Percentiles rank a stretch among this genome's conserved stretches.
These are phyloP conservation scores for Ramalina intermedia DNA, from an alignment of 495 filamentous ascomycete species.

Conservation along the genomic window DNA sequence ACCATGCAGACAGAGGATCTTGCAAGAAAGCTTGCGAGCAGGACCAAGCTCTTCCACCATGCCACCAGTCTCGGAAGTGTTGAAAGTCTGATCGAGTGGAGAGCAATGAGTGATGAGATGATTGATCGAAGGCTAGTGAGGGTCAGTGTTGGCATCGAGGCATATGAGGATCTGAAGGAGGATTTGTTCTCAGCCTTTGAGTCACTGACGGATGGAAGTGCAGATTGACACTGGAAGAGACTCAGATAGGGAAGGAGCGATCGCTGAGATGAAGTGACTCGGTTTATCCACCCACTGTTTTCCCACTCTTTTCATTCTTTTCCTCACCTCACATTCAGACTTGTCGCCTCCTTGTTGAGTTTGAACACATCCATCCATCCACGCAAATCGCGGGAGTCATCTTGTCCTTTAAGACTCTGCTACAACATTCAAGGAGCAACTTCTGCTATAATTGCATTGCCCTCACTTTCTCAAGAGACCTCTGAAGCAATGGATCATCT, in stretches of 20 bases:
- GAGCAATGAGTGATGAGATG: slow-evolving; percentile 60
- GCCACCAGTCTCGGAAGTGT: slow-evolving; percentile 88
- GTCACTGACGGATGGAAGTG: slow-evolving; percentile 13
- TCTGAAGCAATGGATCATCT: too few species aligned
- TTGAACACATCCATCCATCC: background rate
- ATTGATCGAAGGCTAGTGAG: slow-evolving; percentile 64
- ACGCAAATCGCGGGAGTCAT: background rate
- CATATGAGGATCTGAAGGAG: slow-evolving; percentile 65
- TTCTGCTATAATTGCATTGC: too few species aligned
- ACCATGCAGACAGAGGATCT: slow-evolving; percentile 40
- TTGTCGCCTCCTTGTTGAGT: background rate
- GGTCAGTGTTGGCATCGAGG: slow-evolving; percentile 76
- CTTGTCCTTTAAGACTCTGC: too few species aligned
- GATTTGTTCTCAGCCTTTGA: slow-evolving; percentile 62
- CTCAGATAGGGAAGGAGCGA: background rate
- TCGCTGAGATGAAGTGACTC: background rate
- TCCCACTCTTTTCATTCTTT: background rate
- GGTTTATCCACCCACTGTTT: background rate
- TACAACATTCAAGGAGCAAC: too few species aligned
- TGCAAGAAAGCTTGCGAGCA: slow-evolving; percentile 58
- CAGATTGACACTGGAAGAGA: background rate
- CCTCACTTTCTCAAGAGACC: too few species aligned
- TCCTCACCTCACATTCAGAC: background rate
- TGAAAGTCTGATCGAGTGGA: slow-evolving; percentile 83
- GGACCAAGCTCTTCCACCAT: slow-evolving; percentile 76